Base-by-base conservation (phyloP, 805 yeast species). In the Candida pseudoglaebosa region DNA sequence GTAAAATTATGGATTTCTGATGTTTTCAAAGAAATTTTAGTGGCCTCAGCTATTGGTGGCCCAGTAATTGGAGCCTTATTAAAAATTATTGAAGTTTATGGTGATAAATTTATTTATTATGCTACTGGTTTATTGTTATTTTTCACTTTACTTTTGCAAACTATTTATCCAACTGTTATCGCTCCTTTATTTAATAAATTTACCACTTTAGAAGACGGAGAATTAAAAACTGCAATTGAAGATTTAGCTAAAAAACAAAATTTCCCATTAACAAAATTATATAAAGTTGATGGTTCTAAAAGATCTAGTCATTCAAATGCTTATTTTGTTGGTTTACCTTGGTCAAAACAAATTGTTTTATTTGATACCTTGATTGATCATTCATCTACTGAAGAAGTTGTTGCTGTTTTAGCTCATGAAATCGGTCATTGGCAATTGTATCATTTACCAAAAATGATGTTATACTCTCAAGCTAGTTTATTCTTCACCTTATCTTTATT, bases 241-340 rank as follows among this genome's bases (percentile, higher is more conserved):
- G 69, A 76, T 13, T 76, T 93, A 47, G 96, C 98, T 14, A 57
- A 68, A 12, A 64, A 73, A 38, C 84, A 86, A 56, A 70, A 78
- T 24, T 93, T 93, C 78, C 99, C 99, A 44, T 75, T 91, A 56
- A 77, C 82, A 40, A 80, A 88, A 54, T 69, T 93, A 39, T 87
- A 77, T 53, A 97, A 90, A 34, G 80, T 90, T 56, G 99, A 93
- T 60, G 97, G 98, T n/a, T 90, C 98, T 30, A 87, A 84, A 57
- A 83, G 98, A 70, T 87, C 96, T 1, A 79, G 95, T 5, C 99
- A 93, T 64, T 91, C 98, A 6, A 93, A 93, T 57, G 99, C 99
- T 31, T 91, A 88, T 61, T 93, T 93, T 58, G 78, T 85, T 50
- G 99, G 99, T 4, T 73, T 93, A 53, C 99, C 99, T 29, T 91